Evolutionary conservation across 176 grass and related monocot species (phyloP), one percentile per base, ranked within the genome.

Genomic region (Tillandsia fasciculata): DNA sequence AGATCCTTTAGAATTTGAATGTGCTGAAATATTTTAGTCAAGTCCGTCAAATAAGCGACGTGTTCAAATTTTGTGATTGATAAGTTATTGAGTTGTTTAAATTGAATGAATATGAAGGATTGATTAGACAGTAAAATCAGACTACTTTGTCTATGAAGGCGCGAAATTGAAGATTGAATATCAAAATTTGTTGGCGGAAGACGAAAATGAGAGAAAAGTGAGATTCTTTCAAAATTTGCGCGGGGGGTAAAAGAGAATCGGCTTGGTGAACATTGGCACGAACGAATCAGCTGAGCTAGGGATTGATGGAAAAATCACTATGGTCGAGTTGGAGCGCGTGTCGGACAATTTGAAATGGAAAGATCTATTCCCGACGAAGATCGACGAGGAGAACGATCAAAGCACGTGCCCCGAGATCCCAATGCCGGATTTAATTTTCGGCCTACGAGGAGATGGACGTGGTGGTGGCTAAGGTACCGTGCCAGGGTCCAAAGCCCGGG

Each of bases 331-430:
- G 67, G 86, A 96, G 26, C 76, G 63, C 0, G 86, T 90, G 2
- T 85, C 86, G 0, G 77, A 61, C 11, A 69, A 66, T 79, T 77
- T 96, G 58, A 47, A 3, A 70, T 96, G 93, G 93, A 70, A 80
- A 61, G 86, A 92, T 74, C 70, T 96, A 15, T 96, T 85, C 77
- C 93, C 93, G 58, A 83, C 86, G 69, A 91, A 84, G 93, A 85
- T 89, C 80, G 78, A 96, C 72, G 94, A 99, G 78, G 94, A 88
- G 68, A 84, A 80, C 81, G 48, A 86, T 82, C 75, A 68, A 82
- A 70, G 81, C 79, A 2, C 77, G 7, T 96, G 94, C 79, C 94
- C 94, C 48, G 87, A 99, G 80, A 74, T 99, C 42, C 89, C 94
- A 8, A 85, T 90, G 89, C 94, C 94, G 64, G 82, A 87, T 54